These are phyloP conservation scores for Alternaria sp. DNA, from an alignment of 2,329 filamentous ascomycete species.

Conservation along the genomic window DNA sequence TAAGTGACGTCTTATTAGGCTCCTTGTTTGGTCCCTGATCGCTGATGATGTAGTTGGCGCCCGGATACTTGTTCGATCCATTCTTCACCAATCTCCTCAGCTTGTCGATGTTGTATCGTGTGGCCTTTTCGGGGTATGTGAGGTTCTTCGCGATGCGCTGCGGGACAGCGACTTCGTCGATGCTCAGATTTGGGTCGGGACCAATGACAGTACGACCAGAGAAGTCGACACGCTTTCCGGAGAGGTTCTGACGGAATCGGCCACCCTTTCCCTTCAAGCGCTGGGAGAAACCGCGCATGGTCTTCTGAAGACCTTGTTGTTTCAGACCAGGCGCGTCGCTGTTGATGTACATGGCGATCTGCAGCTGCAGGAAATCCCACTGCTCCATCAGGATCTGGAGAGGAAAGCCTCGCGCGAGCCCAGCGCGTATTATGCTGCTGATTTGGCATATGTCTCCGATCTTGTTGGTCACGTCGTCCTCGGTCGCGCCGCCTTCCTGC, in stretches of 20 bases:
- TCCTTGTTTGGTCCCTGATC: conserved; percentile 56
- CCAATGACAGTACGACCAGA: conserved; percentile 97
- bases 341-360: conserved; percentile 98
- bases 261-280: conserved; percentile 96
- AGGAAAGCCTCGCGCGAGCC: conserved; percentile 80
- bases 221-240: conserved; percentile 98
- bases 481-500: conserved; percentile 90
- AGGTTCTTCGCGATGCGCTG: conserved; percentile 92
- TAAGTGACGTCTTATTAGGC: conserved; percentile 73
- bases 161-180: conserved; percentile 93
- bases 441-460: conserved; percentile 96
- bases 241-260: conserved; percentile 94
- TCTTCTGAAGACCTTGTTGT: conserved; percentile 84
- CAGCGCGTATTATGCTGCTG: conserved; percentile 83
- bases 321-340: conserved; percentile 93
- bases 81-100: conserved; percentile 75
- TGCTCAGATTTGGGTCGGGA: conserved; percentile 90
- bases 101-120: conserved; percentile 84
- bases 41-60: conserved; percentile 82
- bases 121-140: conserved; percentile 91
- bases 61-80: conserved; percentile 81
- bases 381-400: conserved; percentile 94
- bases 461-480: conserved; percentile 96
- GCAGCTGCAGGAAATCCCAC: conserved; percentile 95
- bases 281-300: conserved; percentile 92